Conservation (phyloP, 2,329 filamentous ascomycete species). For the Zasmidium angulare region DNA sequence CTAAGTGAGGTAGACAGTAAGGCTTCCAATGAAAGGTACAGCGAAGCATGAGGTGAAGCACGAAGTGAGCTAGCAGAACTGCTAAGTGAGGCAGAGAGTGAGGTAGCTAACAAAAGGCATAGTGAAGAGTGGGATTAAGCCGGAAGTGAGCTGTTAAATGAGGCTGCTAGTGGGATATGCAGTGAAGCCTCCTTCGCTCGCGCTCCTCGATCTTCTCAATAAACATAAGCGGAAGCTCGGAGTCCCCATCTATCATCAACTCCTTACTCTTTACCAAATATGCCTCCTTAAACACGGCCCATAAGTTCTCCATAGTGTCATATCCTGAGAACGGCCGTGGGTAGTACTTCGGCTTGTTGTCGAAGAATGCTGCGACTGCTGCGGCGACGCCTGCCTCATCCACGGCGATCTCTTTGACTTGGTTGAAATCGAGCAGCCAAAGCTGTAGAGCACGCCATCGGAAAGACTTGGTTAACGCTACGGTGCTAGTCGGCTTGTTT, state of each 20-base stretch:
- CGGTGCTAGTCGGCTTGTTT: background rate
- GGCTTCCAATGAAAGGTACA: no score
- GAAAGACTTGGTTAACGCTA: background rate
- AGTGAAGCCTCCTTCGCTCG: background rate
- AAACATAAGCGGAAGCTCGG: slow-evolving; percentile 12
- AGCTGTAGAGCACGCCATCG: slow-evolving; percentile 10
- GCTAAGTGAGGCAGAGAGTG: no score
- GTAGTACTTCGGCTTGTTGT: slow-evolving; percentile 53
- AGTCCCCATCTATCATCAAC: slow-evolving; percentile 7
- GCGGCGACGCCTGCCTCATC: slow-evolving; percentile 42
- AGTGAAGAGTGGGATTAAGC: no score
- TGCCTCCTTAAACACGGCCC: slow-evolving; percentile 11
- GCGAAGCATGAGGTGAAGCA: no score
- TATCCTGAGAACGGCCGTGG: slow-evolving; percentile 39
- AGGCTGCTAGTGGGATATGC: no score
- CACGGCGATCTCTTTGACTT: slow-evolving; percentile 55
- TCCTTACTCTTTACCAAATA: slow-evolving; percentile 9
- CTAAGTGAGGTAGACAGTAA: no score
- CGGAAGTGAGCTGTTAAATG: no score
- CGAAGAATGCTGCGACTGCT: slow-evolving; percentile 46
- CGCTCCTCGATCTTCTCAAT: slow-evolving; percentile 13
- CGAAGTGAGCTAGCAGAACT: no score
- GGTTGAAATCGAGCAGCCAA: slow-evolving; percentile 57
- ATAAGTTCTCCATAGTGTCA: slow-evolving; percentile 10
- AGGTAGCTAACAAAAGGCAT: no score